Conservation (phyloP, 179 eudicot species). For the Corrigiola litoralis region DNA sequence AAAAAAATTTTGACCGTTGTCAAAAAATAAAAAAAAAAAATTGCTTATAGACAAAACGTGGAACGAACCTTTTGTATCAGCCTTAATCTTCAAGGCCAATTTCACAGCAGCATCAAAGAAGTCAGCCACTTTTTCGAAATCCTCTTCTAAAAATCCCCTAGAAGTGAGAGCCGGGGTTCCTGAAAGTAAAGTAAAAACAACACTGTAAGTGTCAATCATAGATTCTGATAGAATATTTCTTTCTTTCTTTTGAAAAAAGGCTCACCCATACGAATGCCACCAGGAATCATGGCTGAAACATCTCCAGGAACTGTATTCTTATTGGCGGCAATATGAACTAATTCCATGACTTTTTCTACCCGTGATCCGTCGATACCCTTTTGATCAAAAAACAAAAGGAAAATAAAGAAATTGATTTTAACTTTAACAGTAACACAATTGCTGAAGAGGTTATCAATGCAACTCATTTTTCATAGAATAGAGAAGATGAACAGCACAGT, state of each 20-base stretch:
- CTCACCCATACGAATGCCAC: constrained; percentile 97
- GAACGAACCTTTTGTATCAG: constrained; percentile 51
- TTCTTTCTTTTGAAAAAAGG: too few relatives aligned
- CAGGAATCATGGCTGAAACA: constrained; percentile 98
- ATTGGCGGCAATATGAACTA: constrained; percentile 94
- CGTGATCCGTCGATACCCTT: constrained; percentile 97
- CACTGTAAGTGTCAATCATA: too few relatives aligned
- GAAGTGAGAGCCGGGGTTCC: constrained; percentile 98
- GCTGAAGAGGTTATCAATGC: too few relatives aligned
- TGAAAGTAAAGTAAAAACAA: constrained; percentile 18
- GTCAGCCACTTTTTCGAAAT: constrained; percentile 82
- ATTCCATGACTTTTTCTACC: constrained; percentile 92
- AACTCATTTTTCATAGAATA: too few relatives aligned
- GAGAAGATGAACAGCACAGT: too few relatives aligned
- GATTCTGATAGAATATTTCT: too few relatives aligned
- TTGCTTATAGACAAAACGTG: background rate
- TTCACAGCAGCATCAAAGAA: constrained; percentile 84
- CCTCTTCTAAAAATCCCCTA: constrained; percentile 85
- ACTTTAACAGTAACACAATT: too few relatives aligned
- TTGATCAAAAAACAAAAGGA: background rate
- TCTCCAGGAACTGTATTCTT: constrained; percentile 98
- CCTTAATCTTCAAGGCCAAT: constrained; percentile 71
- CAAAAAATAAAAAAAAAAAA: background rate
- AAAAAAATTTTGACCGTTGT: background rate
- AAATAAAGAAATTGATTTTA: too few relatives aligned